Base-by-base conservation (phyloP, 257 asterid species). In the Primulina eburnea region DNA sequence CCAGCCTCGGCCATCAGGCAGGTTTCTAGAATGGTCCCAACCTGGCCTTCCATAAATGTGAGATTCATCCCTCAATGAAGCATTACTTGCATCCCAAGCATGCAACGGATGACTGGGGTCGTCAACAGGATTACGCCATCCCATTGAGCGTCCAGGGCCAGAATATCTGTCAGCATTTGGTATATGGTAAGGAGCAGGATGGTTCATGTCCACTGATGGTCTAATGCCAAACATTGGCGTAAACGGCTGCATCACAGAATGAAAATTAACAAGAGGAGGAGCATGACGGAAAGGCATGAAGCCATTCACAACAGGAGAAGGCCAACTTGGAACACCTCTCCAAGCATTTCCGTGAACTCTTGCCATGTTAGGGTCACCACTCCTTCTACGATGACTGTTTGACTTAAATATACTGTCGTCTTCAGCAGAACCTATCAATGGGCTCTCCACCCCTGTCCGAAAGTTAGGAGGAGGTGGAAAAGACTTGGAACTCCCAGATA, bases 321-420 rank as follows among this genome's bases (percentile, higher is more conserved):
- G 89, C 99, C 99, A 94, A 78, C 73, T 88, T 55, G 96, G 97
- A 65, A 85, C 82, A 62, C 93, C 95, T 82, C 92, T 88, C 98
- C 97, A 94, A 78, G 89, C 82, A 79, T 85, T 87, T 76, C 92
- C 95, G 65, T 79, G 97, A 61, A 89, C 75, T 77, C 97, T 83
- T 76, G 92, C 95, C 83, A 85, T 78, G 76, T 77, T 89, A 60
- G 96, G 85, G 74, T 94, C 97, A 38, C 84, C 81, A 60, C 69
- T 78, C 74, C 97, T 94, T 82, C 98, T 84, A 77, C 88, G 86
- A 47, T 91, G 95, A 57, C 67, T 88, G 75, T 73, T 81, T 40
- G 88, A 72, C 85, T 91, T 87, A 75, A 87, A 81, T 78, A 97
- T 86, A 72, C 83, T 71, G 8, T 91, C 99, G 60, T 89, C 96